These are phyloP conservation scores for Zygosaccharomyces gambellarensis DNA, from an alignment of 805 yeast species.

Conservation along the genomic window DNA sequence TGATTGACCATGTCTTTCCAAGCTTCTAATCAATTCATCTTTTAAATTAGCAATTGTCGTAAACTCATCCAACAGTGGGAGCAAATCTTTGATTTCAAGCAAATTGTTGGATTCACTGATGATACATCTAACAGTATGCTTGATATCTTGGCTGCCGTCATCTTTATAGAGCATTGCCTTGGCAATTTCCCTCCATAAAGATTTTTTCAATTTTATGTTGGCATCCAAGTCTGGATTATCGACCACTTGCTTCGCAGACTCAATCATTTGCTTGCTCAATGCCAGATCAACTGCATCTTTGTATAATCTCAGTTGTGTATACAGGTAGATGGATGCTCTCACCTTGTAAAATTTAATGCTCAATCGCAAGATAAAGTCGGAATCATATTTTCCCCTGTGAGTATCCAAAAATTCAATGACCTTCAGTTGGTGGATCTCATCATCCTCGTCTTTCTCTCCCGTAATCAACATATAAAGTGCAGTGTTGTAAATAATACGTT, in stretches of 20 bases:
- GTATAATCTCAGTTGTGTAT: constrained; percentile 59
- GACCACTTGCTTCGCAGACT: constrained; percentile 25
- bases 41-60: constrained; percentile 77
- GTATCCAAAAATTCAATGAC: constrained; percentile 48
- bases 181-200: constrained; percentile 65
- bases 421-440: constrained; percentile 41
- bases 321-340: constrained; percentile 68
- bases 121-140: constrained; percentile 35
- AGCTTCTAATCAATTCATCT: constrained; percentile 73
- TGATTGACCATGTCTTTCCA: constrained; percentile 64
- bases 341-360: constrained; percentile 56
- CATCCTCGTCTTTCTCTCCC: constrained; percentile 14
- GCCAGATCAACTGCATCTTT: constrained; percentile 82
- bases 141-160: constrained; percentile 21
- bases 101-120: constrained; percentile 43
- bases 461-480: constrained; percentile 62
- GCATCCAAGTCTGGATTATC: constrained; percentile 35
- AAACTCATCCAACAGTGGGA: constrained; percentile 82
- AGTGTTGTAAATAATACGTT: constrained; percentile 59
- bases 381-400: constrained; percentile 43
- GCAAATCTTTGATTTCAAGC: constrained; percentile 68
- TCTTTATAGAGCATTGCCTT: constrained; percentile 30
- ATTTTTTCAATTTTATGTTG: constrained; percentile 49
- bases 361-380: constrained; percentile 69
- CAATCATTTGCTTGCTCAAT: constrained; percentile 46